Evolutionary conservation across 176 grass and related monocot genomes (phyloP).

Genomic region (Canna indica): DNA sequence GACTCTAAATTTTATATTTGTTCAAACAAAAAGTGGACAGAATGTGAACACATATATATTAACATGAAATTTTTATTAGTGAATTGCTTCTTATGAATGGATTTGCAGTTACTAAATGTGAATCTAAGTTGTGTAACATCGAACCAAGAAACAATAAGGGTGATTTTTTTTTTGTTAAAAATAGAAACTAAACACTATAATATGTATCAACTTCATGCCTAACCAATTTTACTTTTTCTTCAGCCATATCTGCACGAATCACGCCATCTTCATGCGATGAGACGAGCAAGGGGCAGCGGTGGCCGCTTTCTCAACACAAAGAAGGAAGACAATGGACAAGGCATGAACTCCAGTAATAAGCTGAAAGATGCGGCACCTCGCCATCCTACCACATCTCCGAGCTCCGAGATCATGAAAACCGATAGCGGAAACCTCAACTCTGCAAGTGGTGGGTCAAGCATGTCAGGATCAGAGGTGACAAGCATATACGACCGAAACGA

Average conservation of each 20-base stretch:
- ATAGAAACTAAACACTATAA: neutral
- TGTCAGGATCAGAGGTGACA: constrained; percentile 18
- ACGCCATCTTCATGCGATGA: constrained; percentile 53
- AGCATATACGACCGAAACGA: constrained; percentile 14
- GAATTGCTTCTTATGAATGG: too few relatives aligned
- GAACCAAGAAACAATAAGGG: too few relatives aligned
- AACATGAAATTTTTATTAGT: too few relatives aligned
- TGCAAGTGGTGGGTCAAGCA: neutral
- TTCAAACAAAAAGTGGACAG: too few relatives aligned
- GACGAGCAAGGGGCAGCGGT: constrained; percentile 57
- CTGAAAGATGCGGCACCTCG: neutral
- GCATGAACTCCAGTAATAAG: neutral
- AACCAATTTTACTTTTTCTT: neutral
- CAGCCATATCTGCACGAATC: constrained; percentile 65
- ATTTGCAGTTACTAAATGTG: too few relatives aligned
- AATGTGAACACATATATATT: too few relatives aligned
- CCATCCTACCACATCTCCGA: constrained; percentile 6
- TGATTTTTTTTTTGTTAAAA: too few relatives aligned
- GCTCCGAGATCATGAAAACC: constrained; percentile 26
- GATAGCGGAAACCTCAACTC: constrained; percentile 25
- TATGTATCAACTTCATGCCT: neutral
- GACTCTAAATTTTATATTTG: too few relatives aligned
- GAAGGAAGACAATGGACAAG: constrained; percentile 32
- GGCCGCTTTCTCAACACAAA: constrained; percentile 54
- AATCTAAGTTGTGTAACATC: too few relatives aligned